phyloP scores from a whole-genome alignment of 768 basidiomycete genomes.

The Amanita muscaria region DNA sequence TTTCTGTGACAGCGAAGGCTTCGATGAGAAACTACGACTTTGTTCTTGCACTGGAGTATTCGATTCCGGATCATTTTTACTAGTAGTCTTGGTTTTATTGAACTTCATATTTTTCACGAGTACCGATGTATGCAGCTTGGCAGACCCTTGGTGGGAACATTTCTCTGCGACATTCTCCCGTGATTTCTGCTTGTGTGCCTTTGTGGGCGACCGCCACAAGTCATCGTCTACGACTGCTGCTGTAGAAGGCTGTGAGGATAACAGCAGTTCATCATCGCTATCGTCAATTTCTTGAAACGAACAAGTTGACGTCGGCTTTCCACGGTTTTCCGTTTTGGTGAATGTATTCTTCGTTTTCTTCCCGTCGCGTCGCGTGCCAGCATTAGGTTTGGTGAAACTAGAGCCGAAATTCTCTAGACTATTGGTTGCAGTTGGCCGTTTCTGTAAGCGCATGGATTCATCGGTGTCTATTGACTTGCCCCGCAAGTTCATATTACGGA shows the following conservation, averaged over 20 bases:
- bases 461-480: neutral
- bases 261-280: conserved; percentile 6
- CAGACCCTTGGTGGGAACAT: neutral
- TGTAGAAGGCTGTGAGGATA: neutral
- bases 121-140: neutral
- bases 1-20: no score
- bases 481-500: neutral
- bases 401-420: conserved; percentile 14
- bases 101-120: neutral
- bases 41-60: no score
- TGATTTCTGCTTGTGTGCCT: neutral
- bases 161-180: neutral
- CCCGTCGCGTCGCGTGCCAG: neutral
- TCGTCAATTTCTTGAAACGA: neutral
- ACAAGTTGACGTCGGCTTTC: neutral
- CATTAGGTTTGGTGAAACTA: conserved; percentile 7
- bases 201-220: neutral
- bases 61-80: neutral
- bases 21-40: no score
- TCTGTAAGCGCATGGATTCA: neutral
- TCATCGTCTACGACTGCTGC: neutral
- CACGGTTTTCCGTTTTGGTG: neutral
- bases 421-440: conserved; percentile 1
- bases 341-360: neutral
- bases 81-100: neutral